A percentile compares a stretch with the other conserved stretches of the same genome.
Evolutionary conservation across 2,329 filamentous ascomycete species (phyloP).

Genomic region (Calonectria multiphialidica): DNA sequence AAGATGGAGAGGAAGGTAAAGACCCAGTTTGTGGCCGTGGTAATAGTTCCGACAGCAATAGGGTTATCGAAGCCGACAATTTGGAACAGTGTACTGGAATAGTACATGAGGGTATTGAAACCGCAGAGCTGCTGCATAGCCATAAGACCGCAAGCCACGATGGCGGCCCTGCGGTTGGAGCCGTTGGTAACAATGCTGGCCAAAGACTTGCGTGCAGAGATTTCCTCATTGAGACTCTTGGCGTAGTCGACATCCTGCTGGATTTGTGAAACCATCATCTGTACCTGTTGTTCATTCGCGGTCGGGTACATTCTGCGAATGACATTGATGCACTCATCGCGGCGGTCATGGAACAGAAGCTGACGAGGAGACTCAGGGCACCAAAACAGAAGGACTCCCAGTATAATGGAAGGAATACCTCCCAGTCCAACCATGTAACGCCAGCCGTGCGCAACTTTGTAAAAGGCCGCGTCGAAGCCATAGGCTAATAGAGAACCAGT

Average conservation of each 20-base stretch:
- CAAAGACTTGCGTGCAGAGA: constrained; percentile 31
- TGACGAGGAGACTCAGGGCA: constrained; percentile 38
- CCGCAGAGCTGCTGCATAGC: constrained; percentile 48
- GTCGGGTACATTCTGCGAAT: constrained; percentile 31
- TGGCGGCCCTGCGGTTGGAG: constrained; percentile 53
- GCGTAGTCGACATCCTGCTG: constrained; percentile 25
- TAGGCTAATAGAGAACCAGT: constrained; percentile 36
- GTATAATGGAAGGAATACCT: constrained; percentile 33
- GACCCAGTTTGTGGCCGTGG: constrained; percentile 33
- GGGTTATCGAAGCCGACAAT: constrained; percentile 49
- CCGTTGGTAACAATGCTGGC: constrained; percentile 49
- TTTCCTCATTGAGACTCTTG: constrained; percentile 32
- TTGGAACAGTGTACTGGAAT: constrained; percentile 34
- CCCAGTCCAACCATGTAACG: constrained; percentile 35
- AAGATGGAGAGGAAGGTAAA: constrained; percentile 34
- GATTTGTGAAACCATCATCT: constrained; percentile 39
- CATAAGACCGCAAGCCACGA: constrained; percentile 58
- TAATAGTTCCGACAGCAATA: constrained; percentile 55
- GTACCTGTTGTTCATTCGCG: constrained; percentile 40
- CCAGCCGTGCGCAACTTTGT: constrained; percentile 45
- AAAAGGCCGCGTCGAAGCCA: constrained; percentile 48
- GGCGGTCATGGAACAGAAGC: constrained; percentile 42
- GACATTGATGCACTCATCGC: constrained; percentile 45
- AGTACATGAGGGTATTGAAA: constrained; percentile 42
- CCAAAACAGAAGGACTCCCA: constrained; percentile 32